Base-by-base conservation (phyloP, 1,284 basidiomycete genomes). In the Marasmius oreades region DNA sequence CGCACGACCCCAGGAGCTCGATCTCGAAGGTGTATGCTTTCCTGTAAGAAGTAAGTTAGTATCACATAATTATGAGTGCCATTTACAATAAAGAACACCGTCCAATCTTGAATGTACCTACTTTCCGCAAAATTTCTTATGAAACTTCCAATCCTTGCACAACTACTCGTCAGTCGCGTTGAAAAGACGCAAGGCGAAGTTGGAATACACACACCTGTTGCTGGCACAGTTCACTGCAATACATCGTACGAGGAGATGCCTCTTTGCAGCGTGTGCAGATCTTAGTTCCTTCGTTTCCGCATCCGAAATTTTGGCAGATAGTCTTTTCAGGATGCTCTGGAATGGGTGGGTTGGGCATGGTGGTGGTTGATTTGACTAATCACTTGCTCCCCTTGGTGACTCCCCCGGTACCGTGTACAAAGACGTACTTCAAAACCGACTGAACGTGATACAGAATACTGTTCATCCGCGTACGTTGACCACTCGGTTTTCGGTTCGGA, bases 111-210 rank as follows among this genome's bases (percentile, higher is more conserved):
- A n/a, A n/a, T n/a, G n/a, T n/a, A 33, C 57, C 22, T 51, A 59
- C 57, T 59, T 59, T 33, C 57, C 54, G 44, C 57, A 59, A 31
- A 39, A 59, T 45, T 34, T 48, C 45, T 59, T 55, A 31, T 59
- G 57, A 31, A 23, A 55, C 31, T 56, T 51, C 57, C 57, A 59
- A 43, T 59, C 57, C 57, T 59, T 6, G 7, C 7, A 20, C 36
- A n/a, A 37, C 12, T 36, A 53, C 5, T n/a, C 23, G 24, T n/a
- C n/a, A n/a, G n/a, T n/a, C n/a, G 24, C 23, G 11, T 37, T 53
- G 12, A 18, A 20, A 26, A 22, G 22, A 31, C n/a, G 24, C 22
- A 16, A 47, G 26, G 22, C 20, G 12, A n/a, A 50, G 14, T 14
- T 36, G 20, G 16, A 53, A n/a, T 18, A 42, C 39, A 20, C 24